Base-by-base conservation (phyloP, 2,329 filamentous ascomycete genomes). In the Aspergillus fumigatiaffinis region DNA sequence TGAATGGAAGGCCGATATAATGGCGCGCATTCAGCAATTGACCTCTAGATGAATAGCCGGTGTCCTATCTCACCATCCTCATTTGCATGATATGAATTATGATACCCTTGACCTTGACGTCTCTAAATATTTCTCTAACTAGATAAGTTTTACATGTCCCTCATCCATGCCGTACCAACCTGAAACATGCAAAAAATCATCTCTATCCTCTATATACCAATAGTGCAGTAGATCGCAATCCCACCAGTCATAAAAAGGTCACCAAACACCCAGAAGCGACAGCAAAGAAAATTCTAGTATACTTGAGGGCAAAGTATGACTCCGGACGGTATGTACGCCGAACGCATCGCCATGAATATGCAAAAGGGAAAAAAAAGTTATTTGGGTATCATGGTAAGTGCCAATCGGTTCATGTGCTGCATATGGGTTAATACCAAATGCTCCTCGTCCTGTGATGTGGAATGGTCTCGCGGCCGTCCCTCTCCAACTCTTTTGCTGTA, bases 381-480 rank as follows among this genome's bases (percentile, higher is more conserved):
- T 47, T 14, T 17, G 44, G 44, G 44, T 47, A 47, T 47, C 44
- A 47, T 14, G 9, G 44, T 25, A 47, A 47, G 21, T 14, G 23
- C 3, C 21, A 23, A 3, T 47, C 20, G 23, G 12, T 47, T 17
- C 8, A 10, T 12, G 20, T 47, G 23, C 12, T 23, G 20, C 44
- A 23, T 47, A 21, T 47, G 44, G 44, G 23, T 35, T 59, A 97
- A 74, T 97, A 97, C 92, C 92, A 97, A 60, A 97, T 96, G 69
- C 91, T 95, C 71, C 92, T 84, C 47, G 92, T 96, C 62, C 92
- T 83, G 76, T 97, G 92, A 75, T 96, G 92, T 4, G 91, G 90
- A 59, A 91, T 84, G 35, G 71, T 71, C 59, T 77, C 78, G 59
- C 71, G 65, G 73, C 53, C 86, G 79, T 63, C 79, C 72, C 77